Evolutionary conservation across 2,329 filamentous ascomycete species (phyloP), one percentile per base, ranked within the genome.

Genomic region (Alternaria hordeiaustralica): DNA sequence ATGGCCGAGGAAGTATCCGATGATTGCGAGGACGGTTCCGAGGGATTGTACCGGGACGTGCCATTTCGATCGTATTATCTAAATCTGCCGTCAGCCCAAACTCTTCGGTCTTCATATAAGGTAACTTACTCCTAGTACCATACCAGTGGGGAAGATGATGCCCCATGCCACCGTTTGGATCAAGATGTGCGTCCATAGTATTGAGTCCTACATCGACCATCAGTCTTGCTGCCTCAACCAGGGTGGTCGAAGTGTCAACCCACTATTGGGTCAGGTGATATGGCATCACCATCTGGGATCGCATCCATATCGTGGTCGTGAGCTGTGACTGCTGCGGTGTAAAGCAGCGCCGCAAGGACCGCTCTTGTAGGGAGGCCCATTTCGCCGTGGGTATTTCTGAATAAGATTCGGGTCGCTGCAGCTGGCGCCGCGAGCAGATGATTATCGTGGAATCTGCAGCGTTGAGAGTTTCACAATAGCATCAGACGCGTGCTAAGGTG

Each of bases 121-220:
- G 13, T 9, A 15, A 83, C 90, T 74, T 88, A 96, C 92, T 63
- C 95, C 95, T 18, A 97, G 84, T 45, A 98, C 94, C 95, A 99
- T 98, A 72, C 96, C 96, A 15, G 93, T 86, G 11, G 96, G 96
- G 75, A 97, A 98, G 63, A 98, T 88, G 71, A 99, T 86, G 65
- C 96, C 96, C 84, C 96, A 98, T 61, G 94, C 89, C 62, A 96
- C 76, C 79, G 90, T 91, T 86, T 97, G 94, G 49, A 97, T 81
- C 64, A 97, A 86, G 75, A 99, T 98, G 82, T 99, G 96, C 71
- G 91, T 86, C 96, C 96, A 99, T 88, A 99, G 82, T 74, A 89
- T 93, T 45, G 90, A 87, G 79, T 98, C 96, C 84, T 87, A 50
- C 30, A 36, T 43, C 44, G 44, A 58, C 30, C 25, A 61, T 75